Percentiles rank a stretch among this genome's conserved stretches.
Evolutionary conservation across 129 eudicot genomes (phyloP).

Genomic region (Kitagawia praeruptora): DNA sequence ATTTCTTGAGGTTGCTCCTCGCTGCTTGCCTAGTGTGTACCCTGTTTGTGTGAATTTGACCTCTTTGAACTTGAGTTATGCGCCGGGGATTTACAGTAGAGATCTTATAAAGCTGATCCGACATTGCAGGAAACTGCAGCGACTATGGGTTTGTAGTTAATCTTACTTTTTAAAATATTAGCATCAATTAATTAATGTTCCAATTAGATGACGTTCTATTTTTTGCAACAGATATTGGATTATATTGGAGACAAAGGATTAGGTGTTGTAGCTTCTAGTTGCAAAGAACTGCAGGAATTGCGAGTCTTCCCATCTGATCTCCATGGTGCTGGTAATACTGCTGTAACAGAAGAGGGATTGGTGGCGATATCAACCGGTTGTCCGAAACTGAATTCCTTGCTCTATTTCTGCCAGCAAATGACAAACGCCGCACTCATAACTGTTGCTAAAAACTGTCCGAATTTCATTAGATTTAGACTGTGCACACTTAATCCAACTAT

Average conservation of each 20-base stretch:
- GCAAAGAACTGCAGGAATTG: constrained; percentile 66
- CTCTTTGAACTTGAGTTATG: constrained; percentile 58
- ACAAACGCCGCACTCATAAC: constrained; percentile 68
- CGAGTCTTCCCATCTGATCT: constrained; percentile 59
- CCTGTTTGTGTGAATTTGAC: constrained; percentile 51
- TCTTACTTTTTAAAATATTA: background rate
- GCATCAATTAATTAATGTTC: background rate
- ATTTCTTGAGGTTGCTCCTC: constrained; percentile 49
- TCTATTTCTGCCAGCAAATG: constrained; percentile 69
- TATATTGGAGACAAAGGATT: constrained; percentile 76
- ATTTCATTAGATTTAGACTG: constrained; percentile 46
- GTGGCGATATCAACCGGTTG: constrained; percentile 68
- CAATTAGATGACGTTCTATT: background rate
- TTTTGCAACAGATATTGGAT: constrained; percentile 44
- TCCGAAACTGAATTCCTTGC: constrained; percentile 50
- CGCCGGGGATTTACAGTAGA: constrained; percentile 27
- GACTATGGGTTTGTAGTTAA: constrained; percentile 44
- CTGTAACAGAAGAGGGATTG: constrained; percentile 67
- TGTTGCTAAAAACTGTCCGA: constrained; percentile 64
- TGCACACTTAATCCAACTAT: constrained; percentile 41
- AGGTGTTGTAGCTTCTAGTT: constrained; percentile 44
- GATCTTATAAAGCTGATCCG: constrained; percentile 47
- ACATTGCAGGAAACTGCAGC: constrained; percentile 51
- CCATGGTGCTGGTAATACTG: constrained; percentile 23
- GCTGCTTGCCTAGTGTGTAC: constrained; percentile 45